Percentiles rank a stretch among this genome's conserved stretches.
Conservation (phyloP, 345 rosid genomes). For the Luvunga scandens region DNA sequence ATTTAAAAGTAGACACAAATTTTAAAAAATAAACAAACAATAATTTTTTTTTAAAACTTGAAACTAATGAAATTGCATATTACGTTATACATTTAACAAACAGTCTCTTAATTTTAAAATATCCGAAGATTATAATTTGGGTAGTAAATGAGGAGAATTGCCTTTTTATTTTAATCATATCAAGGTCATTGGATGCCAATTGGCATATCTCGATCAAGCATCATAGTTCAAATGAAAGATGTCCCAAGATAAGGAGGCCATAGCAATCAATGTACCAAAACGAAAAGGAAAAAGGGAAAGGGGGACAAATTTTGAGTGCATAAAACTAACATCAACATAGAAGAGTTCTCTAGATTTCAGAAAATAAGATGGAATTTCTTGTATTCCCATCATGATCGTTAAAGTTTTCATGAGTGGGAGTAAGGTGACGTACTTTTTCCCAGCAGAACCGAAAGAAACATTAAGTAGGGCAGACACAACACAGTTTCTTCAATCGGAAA, state of each 20-base stretch:
- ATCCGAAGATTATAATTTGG: too few relatives aligned
- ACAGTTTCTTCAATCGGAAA: background rate
- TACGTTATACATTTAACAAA: too few relatives aligned
- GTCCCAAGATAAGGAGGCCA: background rate
- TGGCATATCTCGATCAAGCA: background rate
- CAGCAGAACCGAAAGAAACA: background rate
- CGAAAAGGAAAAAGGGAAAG: background rate
- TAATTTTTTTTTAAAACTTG: too few relatives aligned
- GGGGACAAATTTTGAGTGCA: background rate
- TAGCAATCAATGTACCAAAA: background rate
- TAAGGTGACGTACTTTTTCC: background rate
- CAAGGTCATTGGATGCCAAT: background rate
- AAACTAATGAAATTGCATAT: too few relatives aligned
- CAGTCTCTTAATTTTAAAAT: too few relatives aligned
- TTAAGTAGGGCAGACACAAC: background rate
- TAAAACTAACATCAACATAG: background rate
- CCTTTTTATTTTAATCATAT: background rate
- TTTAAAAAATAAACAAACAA: too few relatives aligned
- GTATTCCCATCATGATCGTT: background rate
- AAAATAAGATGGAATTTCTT: background rate
- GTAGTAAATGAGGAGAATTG: too few relatives aligned
- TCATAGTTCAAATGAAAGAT: background rate
- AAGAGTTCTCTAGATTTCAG: background rate
- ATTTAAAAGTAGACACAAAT: too few relatives aligned
- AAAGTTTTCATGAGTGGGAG: background rate